These are phyloP conservation scores for Casuarina equisetifolia DNA, from an alignment of 306 rosid genomes.

Conservation along the genomic window DNA sequence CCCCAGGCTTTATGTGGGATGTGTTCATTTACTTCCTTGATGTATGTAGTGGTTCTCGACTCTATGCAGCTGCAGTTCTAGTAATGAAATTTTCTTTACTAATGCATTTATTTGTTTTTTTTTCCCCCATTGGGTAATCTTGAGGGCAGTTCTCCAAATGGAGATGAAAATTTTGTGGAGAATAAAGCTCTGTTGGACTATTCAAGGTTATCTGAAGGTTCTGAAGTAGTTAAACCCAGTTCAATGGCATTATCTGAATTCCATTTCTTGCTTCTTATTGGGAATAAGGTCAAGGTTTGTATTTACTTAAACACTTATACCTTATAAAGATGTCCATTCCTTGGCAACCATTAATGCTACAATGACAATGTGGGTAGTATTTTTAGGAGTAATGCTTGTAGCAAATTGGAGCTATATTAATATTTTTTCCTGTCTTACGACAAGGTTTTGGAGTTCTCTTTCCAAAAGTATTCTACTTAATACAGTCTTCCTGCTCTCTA, in stretches of 20 bases:
- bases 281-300: conserved; percentile 90
- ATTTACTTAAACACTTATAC: background rate
- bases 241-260: conserved; percentile 94
- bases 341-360: background rate
- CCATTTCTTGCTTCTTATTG: conserved; percentile 90
- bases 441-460: conserved; percentile 6
- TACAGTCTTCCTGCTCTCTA: conserved; percentile 12
- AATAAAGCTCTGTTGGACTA: conserved; percentile 86
- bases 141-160: conserved; percentile 59
- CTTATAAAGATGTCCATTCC: background rate
- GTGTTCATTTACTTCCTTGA: conserved; percentile 34
- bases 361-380: conserved; percentile 6
- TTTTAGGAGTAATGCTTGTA: conserved; percentile 1
- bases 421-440: background rate
- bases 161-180: conserved; percentile 93
- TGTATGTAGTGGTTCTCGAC: conserved; percentile 17
- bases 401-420: background rate
- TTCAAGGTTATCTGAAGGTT: conserved; percentile 72
- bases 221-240: conserved; percentile 76
- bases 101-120: conserved; percentile 8
- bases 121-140: conserved; percentile 9
- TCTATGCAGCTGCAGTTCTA: background rate
- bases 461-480: conserved; percentile 12
- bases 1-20: conserved; percentile 2
- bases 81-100: background rate